Base-by-base conservation (phyloP, 257 asterid species). In the Petunia secreta region DNA sequence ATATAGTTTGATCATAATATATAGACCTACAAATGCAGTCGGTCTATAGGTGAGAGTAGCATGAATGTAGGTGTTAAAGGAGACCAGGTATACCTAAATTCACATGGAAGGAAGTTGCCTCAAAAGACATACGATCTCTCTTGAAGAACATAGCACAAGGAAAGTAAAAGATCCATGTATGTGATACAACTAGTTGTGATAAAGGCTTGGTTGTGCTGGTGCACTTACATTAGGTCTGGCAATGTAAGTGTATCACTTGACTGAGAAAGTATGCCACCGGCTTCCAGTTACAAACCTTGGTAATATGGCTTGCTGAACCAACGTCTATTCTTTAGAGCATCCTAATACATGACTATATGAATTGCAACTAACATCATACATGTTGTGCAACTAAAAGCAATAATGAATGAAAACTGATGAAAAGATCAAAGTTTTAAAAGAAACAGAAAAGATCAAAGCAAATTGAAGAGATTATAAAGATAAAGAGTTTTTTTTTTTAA, bases 321-420 rank as follows among this genome's bases (percentile, higher is more conserved):
- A 66, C 53, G 41, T 66, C 55, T 54, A 67, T 43, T 0, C 75
- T 67, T 4, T 66, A 39, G 75, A n/a, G 15, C 55, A 67, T 67
- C 43, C 55, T 41, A 41, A 41, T 66, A 39, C 34, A 39, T 40
- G 36, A 39, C 53, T 40, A 65, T 8, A 41, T 15, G 54, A 43
- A 67, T 67, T n/a, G 55, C 62, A 79, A 81, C 79, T 63, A 82
- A 52, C 43, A 68, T 82, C 77, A 81, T 73, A 73, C 62, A 73
- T 50, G 80, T 81, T 80, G 66, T 83, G 80, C 75, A 67, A 86
- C 64, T 78, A 64, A 48, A 80, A 71, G 86, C 87, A 87, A 82
- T 79, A 91, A 89, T 80, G 86, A 87, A 83, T 85, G 71, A 80
- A 91, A 85, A 83, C 80, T 64, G 71, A 82, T 74, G 77, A 80